Percentiles rank a stretch among this genome's conserved stretches.
Evolutionary conservation across 139 green algal species (phyloP).

Genomic region (Chlorella sp.): DNA sequence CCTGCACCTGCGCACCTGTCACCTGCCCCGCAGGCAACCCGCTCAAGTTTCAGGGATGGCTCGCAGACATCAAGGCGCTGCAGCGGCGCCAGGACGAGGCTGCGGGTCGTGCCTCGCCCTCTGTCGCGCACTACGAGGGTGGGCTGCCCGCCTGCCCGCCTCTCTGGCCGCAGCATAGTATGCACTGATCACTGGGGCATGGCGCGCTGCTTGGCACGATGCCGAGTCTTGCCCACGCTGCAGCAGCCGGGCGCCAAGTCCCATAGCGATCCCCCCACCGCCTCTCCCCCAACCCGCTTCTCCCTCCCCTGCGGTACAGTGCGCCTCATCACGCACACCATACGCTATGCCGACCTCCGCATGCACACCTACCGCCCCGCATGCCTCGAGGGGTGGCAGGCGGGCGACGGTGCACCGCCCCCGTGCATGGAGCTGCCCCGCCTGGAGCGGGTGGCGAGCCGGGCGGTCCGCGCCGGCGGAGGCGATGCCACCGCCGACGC

Average conservation of each 20-base stretch:
- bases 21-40: conserved; percentile 44
- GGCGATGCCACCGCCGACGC: not conserved
- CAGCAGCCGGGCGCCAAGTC: too few species aligned
- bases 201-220: too few species aligned
- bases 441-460: not conserved
- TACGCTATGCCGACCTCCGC: conserved; percentile 52
- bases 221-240: too few species aligned
- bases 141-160: too few species aligned
- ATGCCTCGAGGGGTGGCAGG: not conserved
- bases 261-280: too few species aligned
- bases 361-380: conserved; percentile 24
- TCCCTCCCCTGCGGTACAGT: too few species aligned
- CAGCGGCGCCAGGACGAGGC: conserved; percentile 34
- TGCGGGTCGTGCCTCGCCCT: not conserved
- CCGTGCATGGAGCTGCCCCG: not conserved
- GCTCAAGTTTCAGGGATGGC: conserved; percentile 40
- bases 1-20: not conserved
- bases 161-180: too few species aligned
- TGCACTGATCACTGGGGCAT: too few species aligned
- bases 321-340: conserved; percentile 41
- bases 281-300: too few species aligned
- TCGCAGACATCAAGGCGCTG: conserved; percentile 43
- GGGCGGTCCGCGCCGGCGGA: not conserved
- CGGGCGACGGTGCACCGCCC: not conserved
- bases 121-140: conserved; percentile 22